Base-by-base conservation (phyloP, 2,329 filamentous ascomycete genomes). In the Stemphylium beticola region DNA sequence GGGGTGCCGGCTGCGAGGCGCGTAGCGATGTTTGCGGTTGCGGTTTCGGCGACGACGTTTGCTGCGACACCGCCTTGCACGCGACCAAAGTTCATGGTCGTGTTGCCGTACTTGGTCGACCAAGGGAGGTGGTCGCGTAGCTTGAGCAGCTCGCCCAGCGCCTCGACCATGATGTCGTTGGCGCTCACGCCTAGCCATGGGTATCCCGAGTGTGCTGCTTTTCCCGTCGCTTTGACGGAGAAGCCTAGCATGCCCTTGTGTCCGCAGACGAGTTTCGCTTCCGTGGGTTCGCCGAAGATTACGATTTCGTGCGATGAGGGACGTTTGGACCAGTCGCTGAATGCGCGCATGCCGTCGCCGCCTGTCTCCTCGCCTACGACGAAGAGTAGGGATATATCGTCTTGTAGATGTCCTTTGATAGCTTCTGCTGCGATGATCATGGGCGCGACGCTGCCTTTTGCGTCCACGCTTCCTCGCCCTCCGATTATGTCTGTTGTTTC, bases 271-370 rank as follows among this genome's bases (percentile, higher is more conserved):
- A 98, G 87, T 74, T 90, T 91, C 63, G 88, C 85, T 68, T 96
- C 92, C 0, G 95, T 99, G 0, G 93, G 93, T 74, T 99, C 95
- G 36, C 95, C 93, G 69, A 97, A 98, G 67, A 93, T 89, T 66
- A 91, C 87, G 3, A 91, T 86, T 31, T 88, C 82, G 79, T 86
- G 87, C 1, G 67, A 64, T 0, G 48, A 46, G 1, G 67, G 70
- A 10, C 69, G 65, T 2, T 73, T 50, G 2, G 61, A 48, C 65
- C 69, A 69, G 37, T 74, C 64, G 8, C 74, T 82, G 66, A 55
- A 74, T 1, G 66, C 64, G 34, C 63, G 80, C 93, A 98, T 98
- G 8, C 93, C 93, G 58, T 89, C 88, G 9, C 93, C 93, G 3
- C 80, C 81, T 2, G 82, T 83, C 74, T 98, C 93, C 74, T 99